A percentile compares a stretch with the other conserved stretches of the same genome.
phyloP scores from a whole-genome alignment of 164 flowering plant genomes.

The Magnolia sinica region DNA sequence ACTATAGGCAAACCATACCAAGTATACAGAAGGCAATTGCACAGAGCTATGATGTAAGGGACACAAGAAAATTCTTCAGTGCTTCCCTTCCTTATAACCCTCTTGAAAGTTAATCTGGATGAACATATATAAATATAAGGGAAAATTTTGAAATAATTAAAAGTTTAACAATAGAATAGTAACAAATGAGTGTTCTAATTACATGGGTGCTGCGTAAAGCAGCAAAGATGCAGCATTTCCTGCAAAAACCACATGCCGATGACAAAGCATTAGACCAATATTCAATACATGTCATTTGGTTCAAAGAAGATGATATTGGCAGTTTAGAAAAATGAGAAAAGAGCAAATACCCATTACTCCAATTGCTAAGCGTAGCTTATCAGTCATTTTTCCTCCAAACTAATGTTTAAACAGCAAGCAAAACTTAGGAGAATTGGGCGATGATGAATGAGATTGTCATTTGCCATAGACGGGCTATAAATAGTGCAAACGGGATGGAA shows the following conservation, averaged over 20 bases:
- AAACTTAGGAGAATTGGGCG: neutral
- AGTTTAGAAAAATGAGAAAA: neutral
- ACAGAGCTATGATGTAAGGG: slow-evolving; percentile 57
- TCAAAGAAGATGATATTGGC: neutral
- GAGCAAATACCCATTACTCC: slow-evolving; percentile 45
- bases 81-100: slow-evolving; percentile 60
- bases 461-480: slow-evolving; percentile 8
- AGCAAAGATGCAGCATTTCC: slow-evolving; percentile 66
- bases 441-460: slow-evolving; percentile 5
- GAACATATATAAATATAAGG: neutral
- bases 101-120: slow-evolving; percentile 55
- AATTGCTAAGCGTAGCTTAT: slow-evolving; percentile 29
- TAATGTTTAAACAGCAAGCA: neutral
- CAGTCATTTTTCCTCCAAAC: slow-evolving; percentile 30
- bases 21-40: slow-evolving; percentile 59
- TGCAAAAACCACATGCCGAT: slow-evolving; percentile 25
- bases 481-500: slow-evolving; percentile 7
- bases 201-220: slow-evolving; percentile 66
- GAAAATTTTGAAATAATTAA: neutral
- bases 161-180: neutral
- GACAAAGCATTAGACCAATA: neutral
- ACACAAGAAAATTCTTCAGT: slow-evolving; percentile 63
- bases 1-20: slow-evolving; percentile 83
- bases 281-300: neutral
- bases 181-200: neutral